Evolutionary conservation across 2,329 filamentous ascomycete species (phyloP).

Genomic region (Pleurostoma richardsiae): DNA sequence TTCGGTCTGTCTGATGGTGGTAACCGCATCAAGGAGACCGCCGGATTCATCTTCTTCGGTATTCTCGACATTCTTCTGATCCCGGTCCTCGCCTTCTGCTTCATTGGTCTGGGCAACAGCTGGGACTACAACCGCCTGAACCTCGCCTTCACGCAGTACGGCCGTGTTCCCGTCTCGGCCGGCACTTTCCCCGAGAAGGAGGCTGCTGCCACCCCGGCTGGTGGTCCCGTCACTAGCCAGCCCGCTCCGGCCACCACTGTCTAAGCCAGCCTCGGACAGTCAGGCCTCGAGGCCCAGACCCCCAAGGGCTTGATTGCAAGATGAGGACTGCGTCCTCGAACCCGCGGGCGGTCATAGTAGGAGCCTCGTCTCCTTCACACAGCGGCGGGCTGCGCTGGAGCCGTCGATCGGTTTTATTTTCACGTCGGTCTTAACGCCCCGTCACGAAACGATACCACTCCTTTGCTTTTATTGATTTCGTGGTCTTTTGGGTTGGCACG

Average conservation of each 20-base stretch:
- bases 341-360: too few relatives aligned
- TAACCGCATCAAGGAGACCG: slow-evolving; percentile 41
- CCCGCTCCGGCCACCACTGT: slow-evolving; percentile 1
- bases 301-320: too few relatives aligned
- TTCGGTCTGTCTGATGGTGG: slow-evolving; percentile 48
- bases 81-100: slow-evolving; percentile 34
- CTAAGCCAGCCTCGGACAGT: neutral
- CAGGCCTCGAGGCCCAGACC: too few relatives aligned
- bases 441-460: neutral
- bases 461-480: neutral
- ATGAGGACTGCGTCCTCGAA: too few relatives aligned
- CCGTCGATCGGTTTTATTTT: neutral
- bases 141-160: slow-evolving; percentile 50
- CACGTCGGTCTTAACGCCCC: neutral
- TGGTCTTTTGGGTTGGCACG: neutral
- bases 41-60: slow-evolving; percentile 45
- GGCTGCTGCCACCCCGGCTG: slow-evolving; percentile 14
- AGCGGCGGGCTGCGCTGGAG: neutral
- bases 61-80: slow-evolving; percentile 46
- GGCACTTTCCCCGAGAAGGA: slow-evolving; percentile 43
- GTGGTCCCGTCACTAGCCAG: slow-evolving; percentile 10
- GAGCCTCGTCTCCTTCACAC: neutral
- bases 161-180: slow-evolving; percentile 34
- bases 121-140: slow-evolving; percentile 50
- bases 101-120: slow-evolving; percentile 35